A percentile compares a stretch with the other conserved stretches of the same genome.
phyloP scores from a whole-genome alignment of 1,284 basidiomycete species.

The Pseudozyma pruni region DNA sequence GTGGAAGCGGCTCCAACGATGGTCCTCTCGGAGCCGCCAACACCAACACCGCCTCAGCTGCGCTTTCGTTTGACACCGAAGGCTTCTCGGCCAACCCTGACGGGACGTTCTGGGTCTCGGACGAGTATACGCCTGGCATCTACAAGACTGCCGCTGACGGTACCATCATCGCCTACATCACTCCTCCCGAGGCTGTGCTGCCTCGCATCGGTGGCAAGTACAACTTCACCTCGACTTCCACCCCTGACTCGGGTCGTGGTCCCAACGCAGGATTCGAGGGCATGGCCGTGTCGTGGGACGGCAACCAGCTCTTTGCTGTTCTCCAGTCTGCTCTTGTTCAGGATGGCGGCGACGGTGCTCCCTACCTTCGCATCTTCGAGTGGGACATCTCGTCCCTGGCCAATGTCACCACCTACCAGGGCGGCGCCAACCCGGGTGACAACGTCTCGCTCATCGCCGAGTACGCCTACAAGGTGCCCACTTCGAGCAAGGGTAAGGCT shows the following conservation, averaged over 20 bases:
- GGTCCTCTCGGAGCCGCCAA: conserved; percentile 65
- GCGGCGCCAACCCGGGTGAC: conserved; percentile 68
- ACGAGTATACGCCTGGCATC: conserved; percentile 79
- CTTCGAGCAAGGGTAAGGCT: conserved; percentile 73
- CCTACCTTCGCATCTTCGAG: conserved; percentile 36
- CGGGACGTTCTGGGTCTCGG: conserved; percentile 71
- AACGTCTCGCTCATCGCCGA: conserved; percentile 69
- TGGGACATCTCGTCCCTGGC: conserved; percentile 37
- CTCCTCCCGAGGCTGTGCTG: conserved; percentile 74
- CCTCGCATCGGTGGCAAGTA: conserved; percentile 71
- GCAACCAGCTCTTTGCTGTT: conserved; percentile 73
- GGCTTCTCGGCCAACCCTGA: conserved; percentile 74
- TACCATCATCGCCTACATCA: conserved; percentile 73
- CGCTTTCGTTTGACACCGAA: conserved; percentile 74
- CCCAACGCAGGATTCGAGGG: conserved; percentile 75
- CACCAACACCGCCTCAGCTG: conserved; percentile 64
- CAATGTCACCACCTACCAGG: conserved; percentile 20
- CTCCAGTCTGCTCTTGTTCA: conserved; percentile 76
- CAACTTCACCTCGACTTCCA: conserved; percentile 73
- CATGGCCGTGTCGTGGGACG: conserved; percentile 73
- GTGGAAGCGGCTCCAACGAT: conserved; percentile 32
- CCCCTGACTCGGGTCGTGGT: conserved; percentile 70
- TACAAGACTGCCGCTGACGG: conserved; percentile 73
- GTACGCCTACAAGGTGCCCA: conserved; percentile 75
- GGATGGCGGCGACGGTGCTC: conserved; percentile 70